Conservation (phyloP, 2,329 filamentous ascomycete genomes). For the Claviceps africana region DNA sequence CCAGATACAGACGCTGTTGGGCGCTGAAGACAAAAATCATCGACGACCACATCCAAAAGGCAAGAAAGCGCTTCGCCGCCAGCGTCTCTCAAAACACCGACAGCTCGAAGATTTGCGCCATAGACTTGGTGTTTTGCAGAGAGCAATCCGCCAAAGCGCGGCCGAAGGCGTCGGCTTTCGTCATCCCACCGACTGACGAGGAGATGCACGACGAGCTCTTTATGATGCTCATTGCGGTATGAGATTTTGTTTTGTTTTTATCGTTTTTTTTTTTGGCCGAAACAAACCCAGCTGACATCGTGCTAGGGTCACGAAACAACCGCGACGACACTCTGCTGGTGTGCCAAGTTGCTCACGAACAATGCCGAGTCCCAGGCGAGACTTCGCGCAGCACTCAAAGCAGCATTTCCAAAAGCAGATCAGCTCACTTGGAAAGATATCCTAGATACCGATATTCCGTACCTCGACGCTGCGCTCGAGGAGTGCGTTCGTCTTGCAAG, state of each 20-base stretch:
- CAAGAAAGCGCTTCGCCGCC: not conserved
- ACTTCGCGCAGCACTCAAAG: conserved; percentile 11
- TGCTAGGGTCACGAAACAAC: conserved; percentile 13
- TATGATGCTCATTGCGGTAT: conserved; percentile 7
- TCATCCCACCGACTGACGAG: not conserved
- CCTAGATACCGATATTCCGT: not conserved
- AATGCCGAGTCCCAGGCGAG: conserved; percentile 6
- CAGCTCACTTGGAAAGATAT: not conserved
- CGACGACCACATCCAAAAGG: not conserved
- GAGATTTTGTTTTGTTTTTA: not conserved
- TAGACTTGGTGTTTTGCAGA: conserved; percentile 4
- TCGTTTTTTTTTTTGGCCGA: not conserved
- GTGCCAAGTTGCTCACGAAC: conserved; percentile 10
- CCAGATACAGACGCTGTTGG: not conserved
- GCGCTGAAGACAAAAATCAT: not conserved
- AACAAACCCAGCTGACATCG: not conserved
- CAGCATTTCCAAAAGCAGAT: conserved; percentile 3
- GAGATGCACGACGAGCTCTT: conserved; percentile 13
- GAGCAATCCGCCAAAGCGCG: not conserved
- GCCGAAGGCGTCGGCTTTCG: not conserved
- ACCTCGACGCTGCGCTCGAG: conserved; percentile 2
- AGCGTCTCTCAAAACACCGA: not conserved
- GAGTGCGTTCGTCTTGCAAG: conserved; percentile 1
- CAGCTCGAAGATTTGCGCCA: conserved; percentile 1
- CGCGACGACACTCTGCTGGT: conserved; percentile 9